Base-by-base conservation (phyloP, 164 flowering plant species). In the Nymphaea colorata region DNA sequence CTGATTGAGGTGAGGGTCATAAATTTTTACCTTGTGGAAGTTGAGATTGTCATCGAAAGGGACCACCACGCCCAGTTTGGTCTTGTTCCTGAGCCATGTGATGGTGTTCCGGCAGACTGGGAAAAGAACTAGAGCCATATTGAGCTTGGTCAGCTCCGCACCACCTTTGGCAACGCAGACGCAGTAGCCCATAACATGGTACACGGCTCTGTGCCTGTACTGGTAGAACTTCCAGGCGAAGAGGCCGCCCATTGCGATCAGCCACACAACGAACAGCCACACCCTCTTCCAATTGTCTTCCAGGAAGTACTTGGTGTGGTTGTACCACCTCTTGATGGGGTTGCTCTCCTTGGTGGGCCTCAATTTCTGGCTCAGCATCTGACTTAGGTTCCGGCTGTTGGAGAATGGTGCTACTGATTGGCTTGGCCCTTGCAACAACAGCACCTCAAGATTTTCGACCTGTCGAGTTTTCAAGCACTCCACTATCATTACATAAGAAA, bases 91-190 rank as follows among this genome's bases (percentile, higher is more conserved):
- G 4, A 87, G 89, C 86, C 84, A 83, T 5, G 91, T 87, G 17
- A 87, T 81, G 68, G 89, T 85, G 76, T 85, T 85, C 57, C 91
- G 77, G 69, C 91, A 87, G 43, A 87, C 91, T 0, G 91, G 91
- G 1, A 87, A 74, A 16, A 87, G 69, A 67, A 85, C 79, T 44
- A 87, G 70, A 4, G 91, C 91, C 91, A 87, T 87, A 76, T 87
- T 87, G 69, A 87, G 74, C 70, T 87, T 87, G 6, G 83, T 76
- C 0, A 85, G 83, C 76, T 87, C 91, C 0, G 89, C 87, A 0
- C 80, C 86, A 8, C 87, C 91, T 44, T 87, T 85, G 15, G 89
- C 91, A 11, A 76, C 68, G 75, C 81, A 78, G 1, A 87, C 86
- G 62, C 91, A 87, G 18, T 76, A 64, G 5, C 87, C 87, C 87